Conservation (phyloP, 345 rosid species). For the Eucalyptus camaldulensis region DNA sequence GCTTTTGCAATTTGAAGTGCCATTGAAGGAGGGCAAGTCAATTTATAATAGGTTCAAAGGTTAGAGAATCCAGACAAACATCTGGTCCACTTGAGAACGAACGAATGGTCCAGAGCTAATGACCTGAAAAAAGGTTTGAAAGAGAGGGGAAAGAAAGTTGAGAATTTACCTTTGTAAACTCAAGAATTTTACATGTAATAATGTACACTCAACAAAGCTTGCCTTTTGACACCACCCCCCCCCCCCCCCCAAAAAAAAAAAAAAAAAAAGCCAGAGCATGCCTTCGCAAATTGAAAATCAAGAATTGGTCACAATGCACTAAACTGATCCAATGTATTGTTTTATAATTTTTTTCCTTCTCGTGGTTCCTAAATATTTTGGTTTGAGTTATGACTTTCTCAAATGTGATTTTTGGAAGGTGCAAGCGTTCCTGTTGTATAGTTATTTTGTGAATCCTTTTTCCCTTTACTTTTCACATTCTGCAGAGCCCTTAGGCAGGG, state of each 20-base stretch:
- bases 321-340: background rate
- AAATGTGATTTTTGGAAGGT: background rate
- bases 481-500: background rate
- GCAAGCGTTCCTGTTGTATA: background rate
- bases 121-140: background rate
- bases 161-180: background rate
- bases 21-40: background rate
- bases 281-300: background rate
- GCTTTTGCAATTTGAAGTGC: background rate
- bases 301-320: background rate
- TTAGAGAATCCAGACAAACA: background rate
- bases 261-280: background rate
- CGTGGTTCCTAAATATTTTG: background rate
- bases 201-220: background rate
- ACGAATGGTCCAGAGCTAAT: background rate
- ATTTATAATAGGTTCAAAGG: background rate
- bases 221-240: background rate
- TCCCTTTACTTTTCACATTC: background rate
- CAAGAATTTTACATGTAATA: background rate
- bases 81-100: background rate
- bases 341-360: background rate
- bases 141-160: background rate
- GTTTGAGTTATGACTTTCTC: background rate
- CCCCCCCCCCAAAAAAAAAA: too few species aligned
- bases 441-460: background rate